These are phyloP conservation scores for Malus domestica DNA, from an alignment of 306 rosid species.

Conservation along the genomic window ASM211411v1 NC_041800.1:26498733-26499232, in stretches of 20 bases:
- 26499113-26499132: neutral
- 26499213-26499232: neutral
- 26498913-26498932: too few species aligned
- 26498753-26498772: neutral
- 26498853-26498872: too few species aligned
- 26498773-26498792: neutral
- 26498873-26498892: too few species aligned
- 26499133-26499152: neutral
- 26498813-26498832: too few species aligned
- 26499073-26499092: too few species aligned
- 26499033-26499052: too few species aligned
- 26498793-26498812: neutral
- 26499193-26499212: neutral
- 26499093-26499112: neutral
- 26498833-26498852: too few species aligned
- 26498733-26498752: neutral
- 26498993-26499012: neutral
- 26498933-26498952: too few species aligned
- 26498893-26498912: too few species aligned
- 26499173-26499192: neutral
- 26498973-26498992: neutral
- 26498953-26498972: neutral
- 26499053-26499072: too few species aligned
- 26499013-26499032: too few species aligned
- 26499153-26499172: neutral